These are phyloP conservation scores for Tuber microsphaerosporum DNA, from an alignment of 495 filamentous ascomycete species.

Conservation along the genomic window DNA sequence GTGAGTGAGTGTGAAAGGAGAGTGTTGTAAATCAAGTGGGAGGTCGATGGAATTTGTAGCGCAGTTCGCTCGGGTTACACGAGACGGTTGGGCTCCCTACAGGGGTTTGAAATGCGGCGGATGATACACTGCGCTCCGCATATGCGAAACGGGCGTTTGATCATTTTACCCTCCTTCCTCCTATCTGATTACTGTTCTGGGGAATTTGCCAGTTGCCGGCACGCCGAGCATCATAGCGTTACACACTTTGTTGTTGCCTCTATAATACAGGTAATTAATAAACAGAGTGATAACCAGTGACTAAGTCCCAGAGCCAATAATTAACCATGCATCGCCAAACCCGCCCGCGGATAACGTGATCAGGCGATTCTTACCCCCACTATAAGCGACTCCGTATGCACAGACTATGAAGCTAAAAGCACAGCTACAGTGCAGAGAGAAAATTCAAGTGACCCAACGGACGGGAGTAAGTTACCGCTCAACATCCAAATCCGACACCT, in stretches of 20 bases:
- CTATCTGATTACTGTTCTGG: not conserved
- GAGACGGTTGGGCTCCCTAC: not conserved
- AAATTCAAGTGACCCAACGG: not conserved
- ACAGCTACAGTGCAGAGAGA: not conserved
- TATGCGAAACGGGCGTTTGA: not conserved
- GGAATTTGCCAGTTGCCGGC: not conserved
- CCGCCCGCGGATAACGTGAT: not conserved
- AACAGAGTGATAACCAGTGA: not conserved
- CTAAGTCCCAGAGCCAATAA: not conserved
- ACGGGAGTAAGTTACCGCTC: too few relatives aligned
- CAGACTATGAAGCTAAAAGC: not conserved
- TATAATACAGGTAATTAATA: not conserved
- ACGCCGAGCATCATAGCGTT: not conserved
- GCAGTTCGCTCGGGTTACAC: not conserved
- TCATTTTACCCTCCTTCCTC: not conserved
- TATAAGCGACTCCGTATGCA: not conserved
- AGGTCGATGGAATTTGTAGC: not conserved
- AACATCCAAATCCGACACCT: too few relatives aligned
- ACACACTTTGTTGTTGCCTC: too few relatives aligned
- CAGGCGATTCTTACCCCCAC: not conserved
- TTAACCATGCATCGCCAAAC: not conserved
- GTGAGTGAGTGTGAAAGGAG: not conserved
- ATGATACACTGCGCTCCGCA: not conserved
- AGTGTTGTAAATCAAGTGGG: not conserved
- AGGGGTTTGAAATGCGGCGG: not conserved